Conservation (phyloP, 192 early-diverging fungal genomes). For the Rhizophagus clarus region DNA sequence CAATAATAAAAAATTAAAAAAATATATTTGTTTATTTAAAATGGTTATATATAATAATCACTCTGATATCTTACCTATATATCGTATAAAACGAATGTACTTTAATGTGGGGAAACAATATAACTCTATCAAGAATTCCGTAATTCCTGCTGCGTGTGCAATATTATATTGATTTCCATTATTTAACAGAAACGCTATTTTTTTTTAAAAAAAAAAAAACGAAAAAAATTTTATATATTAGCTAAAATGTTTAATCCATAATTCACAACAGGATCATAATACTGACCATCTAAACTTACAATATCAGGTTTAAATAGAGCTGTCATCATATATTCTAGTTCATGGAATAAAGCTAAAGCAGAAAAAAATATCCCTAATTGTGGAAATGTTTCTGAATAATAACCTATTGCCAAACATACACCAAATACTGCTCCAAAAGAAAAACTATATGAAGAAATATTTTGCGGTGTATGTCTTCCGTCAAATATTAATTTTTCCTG, state of each 20-base stretch:
- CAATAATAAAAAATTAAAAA: neutral
- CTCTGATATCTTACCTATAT: slow-evolving; percentile 20
- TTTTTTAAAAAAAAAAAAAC: neutral
- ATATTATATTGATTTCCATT: slow-evolving; percentile 71
- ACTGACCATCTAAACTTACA: slow-evolving; percentile 73
- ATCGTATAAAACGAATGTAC: slow-evolving; percentile 40
- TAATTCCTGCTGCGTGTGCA: slow-evolving; percentile 63
- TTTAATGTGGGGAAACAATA: slow-evolving; percentile 59
- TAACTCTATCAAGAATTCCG: slow-evolving; percentile 72
- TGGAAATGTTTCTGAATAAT: slow-evolving; percentile 40
- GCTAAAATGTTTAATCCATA: neutral
- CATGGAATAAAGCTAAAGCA: slow-evolving; percentile 75
- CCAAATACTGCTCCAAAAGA: slow-evolving; percentile 67
- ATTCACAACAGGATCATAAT: neutral
- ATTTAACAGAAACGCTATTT: slow-evolving; percentile 72
- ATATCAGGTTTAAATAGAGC: slow-evolving; percentile 76
- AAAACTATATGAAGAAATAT: slow-evolving; percentile 78
- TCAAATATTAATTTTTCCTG: slow-evolving; percentile 42
- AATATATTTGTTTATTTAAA: no score
- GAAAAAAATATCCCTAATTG: slow-evolving; percentile 70
- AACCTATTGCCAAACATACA: slow-evolving; percentile 47
- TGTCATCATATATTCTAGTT: slow-evolving; percentile 84
- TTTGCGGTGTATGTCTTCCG: slow-evolving; percentile 73
- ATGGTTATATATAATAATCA: neutral
- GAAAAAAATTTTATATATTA: slow-evolving; percentile 32